A percentile compares a stretch with the other conserved stretches of the same genome.
These are phyloP conservation scores for Nicotiana tabacum DNA, from an alignment of 257 asterid species.

Conservation along the genomic window DNA sequence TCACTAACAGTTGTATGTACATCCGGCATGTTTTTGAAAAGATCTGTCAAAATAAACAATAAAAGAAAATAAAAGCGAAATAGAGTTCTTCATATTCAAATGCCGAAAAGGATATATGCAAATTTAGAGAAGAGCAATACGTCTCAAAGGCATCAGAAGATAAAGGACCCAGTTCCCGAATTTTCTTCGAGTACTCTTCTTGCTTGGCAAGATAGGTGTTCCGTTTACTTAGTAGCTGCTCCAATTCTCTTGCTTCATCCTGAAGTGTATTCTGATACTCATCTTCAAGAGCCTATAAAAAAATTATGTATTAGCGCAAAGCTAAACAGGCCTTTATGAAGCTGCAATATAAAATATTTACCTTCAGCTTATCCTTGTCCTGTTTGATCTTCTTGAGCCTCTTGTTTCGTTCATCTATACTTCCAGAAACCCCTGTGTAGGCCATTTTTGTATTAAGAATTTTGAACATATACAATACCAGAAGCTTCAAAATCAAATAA, in stretches of 20 bases:
- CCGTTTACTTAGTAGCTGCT: constrained; percentile 73
- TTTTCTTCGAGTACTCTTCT: constrained; percentile 91
- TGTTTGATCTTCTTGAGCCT: constrained; percentile 61
- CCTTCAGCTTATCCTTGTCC: constrained; percentile 75
- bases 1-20: not conserved
- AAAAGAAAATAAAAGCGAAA: not conserved
- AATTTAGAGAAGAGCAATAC: constrained; percentile 39
- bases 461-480: not conserved
- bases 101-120: constrained; percentile 1
- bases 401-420: constrained; percentile 49
- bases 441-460: not conserved
- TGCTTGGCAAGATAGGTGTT: constrained; percentile 75
- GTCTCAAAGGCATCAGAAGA: constrained; percentile 97
- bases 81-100: constrained; percentile 7
- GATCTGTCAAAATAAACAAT: not conserved
- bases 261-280: constrained; percentile 68
- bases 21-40: not conserved
- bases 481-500: constrained; percentile 8
- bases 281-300: constrained; percentile 66
- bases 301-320: constrained; percentile 8
- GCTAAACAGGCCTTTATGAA: constrained; percentile 12
- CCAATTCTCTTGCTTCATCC: constrained; percentile 91
- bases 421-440: constrained; percentile 56
- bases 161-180: constrained; percentile 92
- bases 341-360: constrained; percentile 23